These are phyloP conservation scores for Phialophora chinensis DNA, from an alignment of 2,329 filamentous ascomycete species.

Conservation along the genomic window DNA sequence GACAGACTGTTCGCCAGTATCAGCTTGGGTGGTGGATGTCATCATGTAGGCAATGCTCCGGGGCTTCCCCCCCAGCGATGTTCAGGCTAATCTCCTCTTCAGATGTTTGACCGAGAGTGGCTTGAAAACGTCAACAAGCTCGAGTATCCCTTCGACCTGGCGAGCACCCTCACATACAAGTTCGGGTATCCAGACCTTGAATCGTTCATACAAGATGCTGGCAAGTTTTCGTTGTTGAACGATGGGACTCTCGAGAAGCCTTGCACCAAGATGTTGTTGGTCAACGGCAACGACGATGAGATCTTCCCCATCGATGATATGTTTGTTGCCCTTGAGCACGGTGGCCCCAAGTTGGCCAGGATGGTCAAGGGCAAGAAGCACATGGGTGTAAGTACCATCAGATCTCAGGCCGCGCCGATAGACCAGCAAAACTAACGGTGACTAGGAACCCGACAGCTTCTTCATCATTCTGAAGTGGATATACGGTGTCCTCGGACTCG, in stretches of 20 bases:
- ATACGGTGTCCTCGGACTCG: slow-evolving; percentile 41
- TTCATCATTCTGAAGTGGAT: slow-evolving; percentile 49
- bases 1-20: slow-evolving; percentile 59
- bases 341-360: slow-evolving; percentile 59
- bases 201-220: slow-evolving; percentile 56
- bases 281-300: slow-evolving; percentile 65
- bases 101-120: slow-evolving; percentile 63
- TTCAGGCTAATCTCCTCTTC: background rate
- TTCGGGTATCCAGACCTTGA: slow-evolving; percentile 52
- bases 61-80: background rate
- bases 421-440: background rate
- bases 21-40: slow-evolving; percentile 61
- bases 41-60: slow-evolving; percentile 45
- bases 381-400: slow-evolving; percentile 58
- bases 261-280: slow-evolving; percentile 58
- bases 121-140: slow-evolving; percentile 60
- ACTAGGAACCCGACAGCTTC: slow-evolving; percentile 58
- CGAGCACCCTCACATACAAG: slow-evolving; percentile 58
- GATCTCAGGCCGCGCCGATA: background rate
- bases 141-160: slow-evolving; percentile 66
- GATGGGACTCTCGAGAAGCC: slow-evolving; percentile 61
- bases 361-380: slow-evolving; percentile 67
- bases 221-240: slow-evolving; percentile 61
- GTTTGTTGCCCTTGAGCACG: slow-evolving; percentile 60
- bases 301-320: slow-evolving; percentile 69